phyloP scores from a whole-genome alignment of 2,329 filamentous ascomycete species.

The Ophiostoma triangulosporum region DNA sequence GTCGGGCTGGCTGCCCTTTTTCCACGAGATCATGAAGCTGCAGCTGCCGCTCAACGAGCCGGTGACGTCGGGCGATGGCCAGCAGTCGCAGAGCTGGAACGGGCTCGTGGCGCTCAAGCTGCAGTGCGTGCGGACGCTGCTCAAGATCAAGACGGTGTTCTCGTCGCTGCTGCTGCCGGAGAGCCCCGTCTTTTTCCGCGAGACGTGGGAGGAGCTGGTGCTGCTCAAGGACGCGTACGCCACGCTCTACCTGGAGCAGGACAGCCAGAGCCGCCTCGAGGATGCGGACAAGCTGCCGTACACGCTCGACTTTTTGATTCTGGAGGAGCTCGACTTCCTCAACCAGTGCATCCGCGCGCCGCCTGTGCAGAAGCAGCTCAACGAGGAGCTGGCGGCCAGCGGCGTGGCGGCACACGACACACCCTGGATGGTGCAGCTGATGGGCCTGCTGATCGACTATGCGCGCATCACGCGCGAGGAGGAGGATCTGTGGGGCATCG shows the following conservation, averaged over 20 bases:
- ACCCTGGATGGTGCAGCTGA: slow-evolving; percentile 75
- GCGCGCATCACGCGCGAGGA: slow-evolving; percentile 86
- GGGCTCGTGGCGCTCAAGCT: slow-evolving; percentile 77
- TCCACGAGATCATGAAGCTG: slow-evolving; percentile 63
- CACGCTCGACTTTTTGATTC: slow-evolving; percentile 80
- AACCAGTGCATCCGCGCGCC: slow-evolving; percentile 81
- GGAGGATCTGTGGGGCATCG: slow-evolving; percentile 90
- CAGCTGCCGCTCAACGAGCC: slow-evolving; percentile 52
- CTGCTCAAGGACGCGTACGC: slow-evolving; percentile 61
- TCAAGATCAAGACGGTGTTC: slow-evolving; percentile 79
- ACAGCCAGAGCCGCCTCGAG: slow-evolving; percentile 76
- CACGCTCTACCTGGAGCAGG: slow-evolving; percentile 72
- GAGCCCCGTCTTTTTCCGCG: slow-evolving; percentile 68
- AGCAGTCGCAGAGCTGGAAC: slow-evolving; percentile 57
- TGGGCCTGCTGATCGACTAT: slow-evolving; percentile 74
- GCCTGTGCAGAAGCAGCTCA: slow-evolving; percentile 79
- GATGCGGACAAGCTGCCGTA: slow-evolving; percentile 87
- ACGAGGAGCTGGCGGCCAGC: slow-evolving; percentile 55
- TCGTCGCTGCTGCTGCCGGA: slow-evolving; percentile 69
- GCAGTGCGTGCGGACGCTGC: slow-evolving; percentile 85
- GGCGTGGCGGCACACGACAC: slow-evolving; percentile 40
- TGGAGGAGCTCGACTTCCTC: slow-evolving; percentile 91
- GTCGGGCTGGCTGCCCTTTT: slow-evolving; percentile 77
- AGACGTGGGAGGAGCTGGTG: slow-evolving; percentile 78
- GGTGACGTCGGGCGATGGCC: slow-evolving; percentile 29